Conservation (phyloP, 2,329 filamentous ascomycete genomes). For the Helotiales sp. region DNA sequence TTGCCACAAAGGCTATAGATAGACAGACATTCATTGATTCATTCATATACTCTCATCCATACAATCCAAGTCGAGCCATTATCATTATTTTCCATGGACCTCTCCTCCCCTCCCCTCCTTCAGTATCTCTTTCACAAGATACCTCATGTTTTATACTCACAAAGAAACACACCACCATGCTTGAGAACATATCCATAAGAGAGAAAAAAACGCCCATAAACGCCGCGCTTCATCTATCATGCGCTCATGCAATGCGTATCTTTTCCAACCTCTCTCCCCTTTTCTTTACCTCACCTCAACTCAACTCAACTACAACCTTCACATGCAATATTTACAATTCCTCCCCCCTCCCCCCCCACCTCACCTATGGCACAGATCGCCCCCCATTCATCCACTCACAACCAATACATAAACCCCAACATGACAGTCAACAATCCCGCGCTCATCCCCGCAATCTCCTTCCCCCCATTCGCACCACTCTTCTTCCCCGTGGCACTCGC, state of each 20-base stretch:
- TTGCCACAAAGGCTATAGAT: background rate
- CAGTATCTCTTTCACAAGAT: background rate
- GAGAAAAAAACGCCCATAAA: background rate
- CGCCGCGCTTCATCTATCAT: slow-evolving; percentile 15
- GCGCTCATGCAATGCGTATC: slow-evolving; percentile 1
- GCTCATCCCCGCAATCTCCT: slow-evolving; percentile 50
- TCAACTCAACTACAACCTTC: slow-evolving; percentile 1
- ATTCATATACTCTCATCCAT: background rate
- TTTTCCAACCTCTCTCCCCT: background rate
- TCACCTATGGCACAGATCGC: no score
- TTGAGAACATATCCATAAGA: background rate
- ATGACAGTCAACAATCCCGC: slow-evolving; percentile 51
- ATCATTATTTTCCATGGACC: slow-evolving; percentile 4
- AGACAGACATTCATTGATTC: background rate
- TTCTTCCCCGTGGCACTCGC: slow-evolving; percentile 39
- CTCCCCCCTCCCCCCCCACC: no score
- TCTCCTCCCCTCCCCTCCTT: background rate
- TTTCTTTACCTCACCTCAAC: no score
- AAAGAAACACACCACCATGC: background rate
- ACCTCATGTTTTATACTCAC: background rate
- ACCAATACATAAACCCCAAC: slow-evolving; percentile 52
- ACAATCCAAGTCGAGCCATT: background rate
- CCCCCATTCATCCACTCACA: slow-evolving; percentile 35
- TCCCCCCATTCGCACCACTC: slow-evolving; percentile 44
- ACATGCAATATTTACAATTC: slow-evolving; percentile 14